Evolutionary conservation across 2,329 filamentous ascomycete genomes (phyloP).

Genomic region (Monosporascus sp.): DNA sequence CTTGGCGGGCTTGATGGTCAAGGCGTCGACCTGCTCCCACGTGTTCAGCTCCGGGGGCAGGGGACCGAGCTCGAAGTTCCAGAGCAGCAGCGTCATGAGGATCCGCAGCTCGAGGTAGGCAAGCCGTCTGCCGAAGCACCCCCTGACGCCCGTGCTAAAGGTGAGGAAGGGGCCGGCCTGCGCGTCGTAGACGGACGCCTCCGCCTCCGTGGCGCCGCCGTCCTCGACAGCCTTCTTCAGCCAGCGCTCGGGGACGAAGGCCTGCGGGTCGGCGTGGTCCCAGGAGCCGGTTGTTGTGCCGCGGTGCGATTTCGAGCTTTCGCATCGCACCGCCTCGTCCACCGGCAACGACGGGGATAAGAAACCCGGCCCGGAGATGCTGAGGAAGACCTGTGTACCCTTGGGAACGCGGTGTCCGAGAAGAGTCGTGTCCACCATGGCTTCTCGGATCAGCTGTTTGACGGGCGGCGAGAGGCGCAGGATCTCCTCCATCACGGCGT

Average conservation of each 20-base stretch:
- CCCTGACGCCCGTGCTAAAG: conserved; percentile 13
- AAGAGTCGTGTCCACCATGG: conserved; percentile 60
- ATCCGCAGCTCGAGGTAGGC: conserved; percentile 15
- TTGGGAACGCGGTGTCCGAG: conserved; percentile 62
- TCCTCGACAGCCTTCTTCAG: conserved; percentile 7
- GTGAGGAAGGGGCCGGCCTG: conserved; percentile 11
- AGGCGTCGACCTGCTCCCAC: conserved; percentile 37
- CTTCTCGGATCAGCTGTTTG: conserved; percentile 55
- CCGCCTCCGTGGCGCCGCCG: no score
- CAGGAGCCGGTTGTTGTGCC: conserved; percentile 42
- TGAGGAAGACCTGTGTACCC: conserved; percentile 57
- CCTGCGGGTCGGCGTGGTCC: conserved; percentile 54
- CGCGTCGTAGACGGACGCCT: conserved; percentile 5
- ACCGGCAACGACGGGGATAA: conserved; percentile 45
- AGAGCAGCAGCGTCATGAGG: conserved; percentile 15
- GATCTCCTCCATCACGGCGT: conserved; percentile 73
- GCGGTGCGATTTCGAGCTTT: conserved; percentile 47
- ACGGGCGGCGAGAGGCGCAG: conserved; percentile 71
- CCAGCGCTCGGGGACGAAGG: conserved; percentile 18
- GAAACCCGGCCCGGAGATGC: conserved; percentile 32
- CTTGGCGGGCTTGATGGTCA: background rate
- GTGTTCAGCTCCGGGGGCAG: conserved; percentile 33
- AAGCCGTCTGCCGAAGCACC: conserved; percentile 15
- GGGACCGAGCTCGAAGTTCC: conserved; percentile 15
- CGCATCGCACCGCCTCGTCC: conserved; percentile 37